A percentile compares a stretch with the other conserved stretches of the same genome.
These are phyloP conservation scores for Saccharomycopsis schoenii DNA, from an alignment of 805 yeast genomes.

Conservation along the genomic window DNA sequence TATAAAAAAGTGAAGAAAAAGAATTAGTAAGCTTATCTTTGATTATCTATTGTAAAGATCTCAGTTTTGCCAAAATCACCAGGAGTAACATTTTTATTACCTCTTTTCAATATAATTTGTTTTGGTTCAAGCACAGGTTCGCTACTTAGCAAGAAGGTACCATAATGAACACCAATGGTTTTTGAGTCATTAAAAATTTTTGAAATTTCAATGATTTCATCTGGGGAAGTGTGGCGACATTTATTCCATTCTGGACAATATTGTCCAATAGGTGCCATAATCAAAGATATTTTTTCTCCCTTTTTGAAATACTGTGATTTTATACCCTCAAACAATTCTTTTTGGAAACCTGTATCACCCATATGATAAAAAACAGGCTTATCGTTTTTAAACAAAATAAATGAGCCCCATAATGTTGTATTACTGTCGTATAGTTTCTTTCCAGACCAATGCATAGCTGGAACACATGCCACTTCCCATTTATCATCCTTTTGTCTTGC, in stretches of 20 bases:
- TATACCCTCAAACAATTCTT: conserved; percentile 60
- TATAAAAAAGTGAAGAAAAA: not conserved
- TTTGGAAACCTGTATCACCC: conserved; percentile 90
- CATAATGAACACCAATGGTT: conserved; percentile 92
- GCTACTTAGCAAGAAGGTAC: conserved; percentile 82
- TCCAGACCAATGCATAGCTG: conserved; percentile 98
- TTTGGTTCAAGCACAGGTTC: conserved; percentile 86
- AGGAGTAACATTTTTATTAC: not conserved
- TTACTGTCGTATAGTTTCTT: conserved; percentile 73
- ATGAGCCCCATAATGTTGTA: conserved; percentile 82
- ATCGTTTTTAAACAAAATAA: conserved; percentile 54
- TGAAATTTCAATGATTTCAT: conserved; percentile 63
- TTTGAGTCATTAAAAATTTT: conserved; percentile 47
- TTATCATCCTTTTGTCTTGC: conserved; percentile 29
- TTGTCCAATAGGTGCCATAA: conserved; percentile 88
- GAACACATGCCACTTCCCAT: conserved; percentile 79
- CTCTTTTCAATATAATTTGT: conserved; percentile 33
- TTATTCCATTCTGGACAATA: conserved; percentile 94
- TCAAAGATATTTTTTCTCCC: conserved; percentile 51
- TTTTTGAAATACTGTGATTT: conserved; percentile 34
- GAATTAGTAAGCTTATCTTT: too few species aligned
- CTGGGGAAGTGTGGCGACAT: conserved; percentile 81
- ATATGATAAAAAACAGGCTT: conserved; percentile 78
- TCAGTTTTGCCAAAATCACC: conserved; percentile 13
- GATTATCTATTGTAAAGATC: not conserved